phyloP scores from a whole-genome alignment of 768 basidiomycete genomes.

The Boletus vermiculosoides region DNA sequence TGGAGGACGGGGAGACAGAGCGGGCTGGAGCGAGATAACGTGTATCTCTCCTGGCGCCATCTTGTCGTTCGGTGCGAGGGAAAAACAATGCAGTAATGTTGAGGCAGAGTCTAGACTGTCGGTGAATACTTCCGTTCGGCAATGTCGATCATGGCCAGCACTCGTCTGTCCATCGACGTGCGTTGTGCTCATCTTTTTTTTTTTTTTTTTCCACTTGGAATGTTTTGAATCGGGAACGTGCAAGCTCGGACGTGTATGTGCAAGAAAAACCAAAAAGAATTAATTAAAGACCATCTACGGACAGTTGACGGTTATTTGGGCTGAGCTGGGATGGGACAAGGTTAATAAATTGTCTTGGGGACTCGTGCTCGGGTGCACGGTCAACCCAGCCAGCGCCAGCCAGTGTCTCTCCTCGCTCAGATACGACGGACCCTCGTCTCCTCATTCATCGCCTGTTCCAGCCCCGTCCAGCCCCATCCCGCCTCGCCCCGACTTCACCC shows the following conservation, averaged over 20 bases:
- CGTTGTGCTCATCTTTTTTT: background rate
- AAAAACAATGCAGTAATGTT: conserved; percentile 14
- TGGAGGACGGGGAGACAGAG: conserved; percentile 1
- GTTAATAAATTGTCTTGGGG: conserved; percentile 24
- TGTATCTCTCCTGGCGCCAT: conserved; percentile 23
- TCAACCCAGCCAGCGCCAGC: conserved; percentile 10
- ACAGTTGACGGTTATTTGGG: conserved; percentile 30
- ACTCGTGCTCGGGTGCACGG: conserved; percentile 18
- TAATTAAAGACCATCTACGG: background rate
- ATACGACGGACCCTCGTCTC: background rate
- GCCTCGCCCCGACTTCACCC: background rate
- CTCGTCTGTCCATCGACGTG: conserved; percentile 11
- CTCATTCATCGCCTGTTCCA: background rate
- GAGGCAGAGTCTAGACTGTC: conserved; percentile 25
- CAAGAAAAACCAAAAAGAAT: background rate
- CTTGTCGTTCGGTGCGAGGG: conserved; percentile 17
- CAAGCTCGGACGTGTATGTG: background rate
- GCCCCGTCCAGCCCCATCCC: conserved; percentile 10
- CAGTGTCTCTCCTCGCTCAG: background rate
- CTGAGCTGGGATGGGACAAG: conserved; percentile 15
- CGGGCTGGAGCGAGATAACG: conserved; percentile 16
- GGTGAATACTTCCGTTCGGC: conserved; percentile 20
- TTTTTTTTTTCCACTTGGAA: background rate
- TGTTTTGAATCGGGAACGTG: background rate
- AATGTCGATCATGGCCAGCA: conserved; percentile 24